Evolutionary conservation across 129 eudicot species (phyloP).

Genomic region (Centrapalus pauciflorus): DNA sequence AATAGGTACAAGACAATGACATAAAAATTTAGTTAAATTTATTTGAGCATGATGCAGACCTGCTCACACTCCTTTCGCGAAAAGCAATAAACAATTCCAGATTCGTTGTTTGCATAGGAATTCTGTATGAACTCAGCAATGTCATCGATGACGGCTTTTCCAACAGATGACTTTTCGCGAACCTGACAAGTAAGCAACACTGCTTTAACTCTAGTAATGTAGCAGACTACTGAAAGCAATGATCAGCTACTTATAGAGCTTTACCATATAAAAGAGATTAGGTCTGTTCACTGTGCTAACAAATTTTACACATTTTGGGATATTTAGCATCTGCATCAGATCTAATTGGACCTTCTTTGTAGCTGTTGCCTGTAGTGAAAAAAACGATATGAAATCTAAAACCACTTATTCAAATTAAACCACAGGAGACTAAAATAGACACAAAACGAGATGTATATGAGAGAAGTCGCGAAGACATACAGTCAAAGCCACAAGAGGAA

Average conservation of each 20-base stretch:
- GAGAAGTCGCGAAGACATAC: slow-evolving; percentile 41
- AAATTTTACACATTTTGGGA: slow-evolving; percentile 84
- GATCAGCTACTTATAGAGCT: background rate
- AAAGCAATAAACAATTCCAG: slow-evolving; percentile 96
- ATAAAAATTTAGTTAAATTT: background rate
- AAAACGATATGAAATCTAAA: background rate
- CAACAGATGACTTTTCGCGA: slow-evolving; percentile 89
- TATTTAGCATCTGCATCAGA: slow-evolving; percentile 89
- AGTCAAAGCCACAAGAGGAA: slow-evolving; percentile 92
- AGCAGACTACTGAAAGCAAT: slow-evolving; percentile 10
- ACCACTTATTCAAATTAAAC: background rate
- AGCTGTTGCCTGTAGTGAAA: slow-evolving; percentile 76
- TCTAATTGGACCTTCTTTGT: slow-evolving; percentile 92
- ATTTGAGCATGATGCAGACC: slow-evolving; percentile 35
- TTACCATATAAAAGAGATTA: slow-evolving; percentile 93
- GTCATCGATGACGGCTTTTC: slow-evolving; percentile 72
- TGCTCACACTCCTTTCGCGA: slow-evolving; percentile 95
- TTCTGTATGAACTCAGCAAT: slow-evolving; percentile 73
- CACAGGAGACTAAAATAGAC: background rate
- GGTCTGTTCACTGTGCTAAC: slow-evolving; percentile 97
- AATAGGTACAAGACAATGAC: background rate
- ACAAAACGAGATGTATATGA: background rate
- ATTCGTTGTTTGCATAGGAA: slow-evolving; percentile 84
- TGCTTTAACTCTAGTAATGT: background rate
- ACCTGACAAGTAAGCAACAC: slow-evolving; percentile 43